Conservation (phyloP, 768 basidiomycete species). For the Chlorophyllum brunneum region DNA sequence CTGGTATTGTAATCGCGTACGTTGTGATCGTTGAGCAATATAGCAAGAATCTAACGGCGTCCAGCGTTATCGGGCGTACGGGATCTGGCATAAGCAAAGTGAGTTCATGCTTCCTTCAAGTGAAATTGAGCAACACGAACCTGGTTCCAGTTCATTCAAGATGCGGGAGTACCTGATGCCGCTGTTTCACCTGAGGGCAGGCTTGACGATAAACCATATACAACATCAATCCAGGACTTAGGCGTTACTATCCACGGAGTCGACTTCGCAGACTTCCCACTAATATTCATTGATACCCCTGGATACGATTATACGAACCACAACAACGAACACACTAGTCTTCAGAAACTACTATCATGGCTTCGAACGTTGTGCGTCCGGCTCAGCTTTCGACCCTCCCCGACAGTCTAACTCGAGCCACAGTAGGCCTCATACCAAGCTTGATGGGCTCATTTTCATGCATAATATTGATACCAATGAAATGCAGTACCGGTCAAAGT, state of each 20-base stretch:
- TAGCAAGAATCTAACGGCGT: background rate
- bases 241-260: constrained; percentile 1
- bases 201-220: background rate
- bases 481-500: background rate
- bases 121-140: no score
- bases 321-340: background rate
- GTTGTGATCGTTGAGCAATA: background rate
- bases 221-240: background rate
- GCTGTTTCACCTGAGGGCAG: background rate
- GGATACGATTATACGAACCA: background rate
- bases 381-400: no score
- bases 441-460: constrained; percentile 8
- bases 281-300: constrained; percentile 9
- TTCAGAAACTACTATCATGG: background rate
- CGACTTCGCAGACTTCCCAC: constrained; percentile 1
- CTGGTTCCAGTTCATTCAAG: background rate
- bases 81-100: constrained; percentile 2
- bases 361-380: background rate
- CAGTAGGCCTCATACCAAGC: background rate
- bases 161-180: background rate
- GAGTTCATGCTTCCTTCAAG: background rate
- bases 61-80: background rate
- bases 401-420: background rate
- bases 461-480: background rate
- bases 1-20: background rate